phyloP scores from a whole-genome alignment of 176 grass and related monocot genomes.

The Triticum turgidum region DNA sequence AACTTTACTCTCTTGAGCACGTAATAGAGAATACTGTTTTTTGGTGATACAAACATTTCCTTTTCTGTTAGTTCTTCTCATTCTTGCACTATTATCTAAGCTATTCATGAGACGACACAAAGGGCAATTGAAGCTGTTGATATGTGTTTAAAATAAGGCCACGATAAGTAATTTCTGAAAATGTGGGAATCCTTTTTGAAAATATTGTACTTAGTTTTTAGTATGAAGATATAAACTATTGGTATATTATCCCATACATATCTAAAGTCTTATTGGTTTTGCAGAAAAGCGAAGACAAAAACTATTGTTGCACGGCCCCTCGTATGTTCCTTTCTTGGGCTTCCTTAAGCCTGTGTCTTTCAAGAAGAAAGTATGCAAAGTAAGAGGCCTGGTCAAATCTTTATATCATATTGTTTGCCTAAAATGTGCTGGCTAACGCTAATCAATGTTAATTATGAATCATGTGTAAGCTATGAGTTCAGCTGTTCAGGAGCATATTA shows the following conservation, averaged over 20 bases:
- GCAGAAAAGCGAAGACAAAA: constrained; percentile 59
- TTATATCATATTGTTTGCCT: background rate
- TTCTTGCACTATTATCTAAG: background rate
- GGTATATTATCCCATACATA: background rate
- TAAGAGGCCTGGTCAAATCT: constrained; percentile 35
- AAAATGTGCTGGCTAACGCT: background rate
- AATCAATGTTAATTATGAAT: background rate
- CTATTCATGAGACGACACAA: background rate
- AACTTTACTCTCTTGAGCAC: constrained; percentile 2
- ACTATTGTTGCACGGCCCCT: background rate
- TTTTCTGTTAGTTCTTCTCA: background rate
- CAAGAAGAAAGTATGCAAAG: constrained; percentile 54
- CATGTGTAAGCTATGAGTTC: constrained; percentile 26
- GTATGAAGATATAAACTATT: background rate
- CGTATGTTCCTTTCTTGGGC: constrained; percentile 63
- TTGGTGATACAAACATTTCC: background rate
- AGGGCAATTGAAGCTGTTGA: background rate
- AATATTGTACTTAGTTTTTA: background rate
- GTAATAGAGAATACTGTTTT: background rate
- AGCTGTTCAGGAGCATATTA: background rate
- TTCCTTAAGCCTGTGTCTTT: constrained; percentile 57
- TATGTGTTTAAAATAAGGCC: background rate
- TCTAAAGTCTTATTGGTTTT: constrained; percentile 33
- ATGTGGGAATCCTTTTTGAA: background rate
- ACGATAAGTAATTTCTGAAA: background rate